Evolutionary conservation across 164 flowering plant species (phyloP), one percentile per base, ranked within the genome.

Genomic region (Buxus sempervirens): DNA sequence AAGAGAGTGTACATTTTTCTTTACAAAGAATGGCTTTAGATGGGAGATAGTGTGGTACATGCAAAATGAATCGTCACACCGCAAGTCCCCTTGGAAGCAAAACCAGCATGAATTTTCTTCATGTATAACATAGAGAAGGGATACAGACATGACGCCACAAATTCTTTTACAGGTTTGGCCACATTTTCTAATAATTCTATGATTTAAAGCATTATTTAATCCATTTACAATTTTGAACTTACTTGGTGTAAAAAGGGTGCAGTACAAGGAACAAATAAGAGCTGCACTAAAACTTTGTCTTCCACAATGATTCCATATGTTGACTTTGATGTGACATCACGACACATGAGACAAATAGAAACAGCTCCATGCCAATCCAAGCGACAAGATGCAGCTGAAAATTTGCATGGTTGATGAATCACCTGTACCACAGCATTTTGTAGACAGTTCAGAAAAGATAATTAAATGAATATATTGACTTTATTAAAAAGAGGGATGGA

Each of bases 1-100:
- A 90, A 90, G 81, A 85, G 80, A 63, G 54, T 76, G 1, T 90
- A 90, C 75, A 86, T 90, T 71, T 48, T 68, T 60, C 65, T 81
- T 10, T 85, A 81, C 62, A 83, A 75, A 68, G 77, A 62, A 72
- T 88, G 96, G 93, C 79, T 89, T 19, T 88, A 83, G 77, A 48
- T 14, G 45, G 42, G 8, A 16, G 42, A 53, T 53, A 15, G n/a
- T n/a, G n/a, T n/a, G 20, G 8, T 26, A 55, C 56, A 48, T 60
- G 23, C 25, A 55, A 60, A 36, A 63, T 57, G 25, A 65, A 54
- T 5, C 13, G 24, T 59, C 56, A 59, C 26, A n/a, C 24, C 36
- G 59, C 7, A 63, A 21, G n/a, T 51, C 20, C 48, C 9, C 24
- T 25, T 16, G 54, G 51, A 57, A 25, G 23, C 20, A 54, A 70